Evolutionary conservation across 2,329 filamentous ascomycete genomes (phyloP).

Genomic region (Colletotrichum melonis): DNA sequence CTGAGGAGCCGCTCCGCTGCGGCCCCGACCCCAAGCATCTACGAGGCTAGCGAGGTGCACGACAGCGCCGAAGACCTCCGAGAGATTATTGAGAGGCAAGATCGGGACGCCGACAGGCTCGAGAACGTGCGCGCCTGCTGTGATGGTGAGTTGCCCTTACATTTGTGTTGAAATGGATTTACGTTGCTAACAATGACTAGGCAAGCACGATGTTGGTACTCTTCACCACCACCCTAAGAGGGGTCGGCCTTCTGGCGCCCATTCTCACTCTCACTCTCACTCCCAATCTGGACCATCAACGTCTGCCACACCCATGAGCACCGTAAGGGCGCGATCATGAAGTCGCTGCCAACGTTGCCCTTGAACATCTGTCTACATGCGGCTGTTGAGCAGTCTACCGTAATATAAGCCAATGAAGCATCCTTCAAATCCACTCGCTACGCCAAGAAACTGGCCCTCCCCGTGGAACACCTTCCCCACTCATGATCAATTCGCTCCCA

Average conservation of each 20-base stretch:
- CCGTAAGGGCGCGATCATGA: conserved; percentile 50
- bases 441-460: conserved; percentile 15
- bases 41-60: conserved; percentile 72
- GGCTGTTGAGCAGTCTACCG: conserved; percentile 25
- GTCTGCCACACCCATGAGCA: conserved; percentile 47
- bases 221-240: conserved; percentile 61
- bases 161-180: background rate
- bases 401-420: conserved; percentile 32
- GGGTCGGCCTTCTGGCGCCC: conserved; percentile 50
- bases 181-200: conserved; percentile 52
- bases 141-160: conserved; percentile 77
- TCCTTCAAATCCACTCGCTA: conserved; percentile 27
- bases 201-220: conserved; percentile 79
- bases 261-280: conserved; percentile 50
- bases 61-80: conserved; percentile 88
- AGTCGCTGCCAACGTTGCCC: background rate
- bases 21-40: conserved; percentile 60
- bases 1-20: conserved; percentile 63
- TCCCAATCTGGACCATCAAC: conserved; percentile 48
- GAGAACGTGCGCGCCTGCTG: conserved; percentile 98
- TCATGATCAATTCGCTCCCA: conserved; percentile 35
- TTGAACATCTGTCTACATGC: conserved; percentile 16
- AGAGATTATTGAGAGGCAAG: conserved; percentile 81
- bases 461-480: conserved; percentile 13
- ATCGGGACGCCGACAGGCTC: conserved; percentile 80